Evolutionary conservation across 192 early-diverging fungal genomes (phyloP).

Genomic region (Coemansia sp.): DNA sequence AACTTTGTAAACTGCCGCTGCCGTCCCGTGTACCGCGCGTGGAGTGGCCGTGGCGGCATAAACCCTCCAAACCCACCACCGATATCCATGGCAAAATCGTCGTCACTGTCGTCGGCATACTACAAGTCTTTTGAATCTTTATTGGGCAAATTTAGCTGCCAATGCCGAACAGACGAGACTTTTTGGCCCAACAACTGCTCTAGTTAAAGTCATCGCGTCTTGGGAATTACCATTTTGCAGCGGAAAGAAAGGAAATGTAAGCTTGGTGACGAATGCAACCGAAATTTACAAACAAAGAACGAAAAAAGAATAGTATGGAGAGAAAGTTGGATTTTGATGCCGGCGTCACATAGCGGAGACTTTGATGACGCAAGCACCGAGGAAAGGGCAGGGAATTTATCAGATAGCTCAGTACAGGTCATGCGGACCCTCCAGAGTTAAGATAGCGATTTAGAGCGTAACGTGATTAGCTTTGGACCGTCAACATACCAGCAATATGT

Average conservation of each 20-base stretch:
- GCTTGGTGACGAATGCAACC: background rate
- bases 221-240: no score
- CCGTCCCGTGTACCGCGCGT: slow-evolving; percentile 7
- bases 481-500: no score
- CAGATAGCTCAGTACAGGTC: background rate
- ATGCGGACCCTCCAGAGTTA: background rate
- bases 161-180: no score
- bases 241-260: no score
- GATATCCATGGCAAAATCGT: slow-evolving; percentile 24
- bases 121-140: slow-evolving; percentile 2
- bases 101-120: slow-evolving; percentile 31
- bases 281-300: background rate
- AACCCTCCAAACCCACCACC: slow-evolving; percentile 15
- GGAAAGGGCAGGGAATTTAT: background rate
- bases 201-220: no score
- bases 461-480: no score
- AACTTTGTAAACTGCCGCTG: slow-evolving; percentile 40
- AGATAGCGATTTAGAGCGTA: background rate
- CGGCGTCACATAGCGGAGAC: background rate
- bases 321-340: background rate
- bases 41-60: slow-evolving; percentile 4
- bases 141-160: no score
- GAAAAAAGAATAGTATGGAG: background rate
- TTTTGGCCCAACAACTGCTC: no score
- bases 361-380: background rate